phyloP scores from a whole-genome alignment of 306 rosid genomes.

The Cucurbita pepo region DNA sequence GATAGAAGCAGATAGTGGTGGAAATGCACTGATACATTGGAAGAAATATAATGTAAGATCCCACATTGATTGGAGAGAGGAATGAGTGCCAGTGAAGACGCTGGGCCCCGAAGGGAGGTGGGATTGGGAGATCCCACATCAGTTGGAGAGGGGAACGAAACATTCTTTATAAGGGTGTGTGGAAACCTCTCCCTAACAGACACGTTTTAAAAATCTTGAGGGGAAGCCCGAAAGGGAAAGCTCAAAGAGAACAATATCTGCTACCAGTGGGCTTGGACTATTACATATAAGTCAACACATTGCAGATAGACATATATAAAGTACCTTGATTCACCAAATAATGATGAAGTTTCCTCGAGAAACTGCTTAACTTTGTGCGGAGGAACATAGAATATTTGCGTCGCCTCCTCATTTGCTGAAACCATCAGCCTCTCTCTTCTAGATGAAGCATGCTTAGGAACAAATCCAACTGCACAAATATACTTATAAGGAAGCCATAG shows the following conservation, averaged over 20 bases:
- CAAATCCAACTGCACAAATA: conserved; percentile 59
- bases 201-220: too few relatives aligned
- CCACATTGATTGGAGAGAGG: too few relatives aligned
- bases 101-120: too few relatives aligned
- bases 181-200: too few relatives aligned
- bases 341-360: conserved; percentile 51
- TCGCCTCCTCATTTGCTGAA: conserved; percentile 55
- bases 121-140: too few relatives aligned
- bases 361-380: conserved; percentile 84
- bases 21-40: background rate
- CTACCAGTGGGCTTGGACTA: too few relatives aligned
- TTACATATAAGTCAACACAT: background rate
- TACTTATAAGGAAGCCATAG: background rate
- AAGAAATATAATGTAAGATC: too few relatives aligned
- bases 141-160: too few relatives aligned
- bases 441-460: conserved; percentile 55
- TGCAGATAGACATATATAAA: background rate
- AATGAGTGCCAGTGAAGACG: too few relatives aligned
- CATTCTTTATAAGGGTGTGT: too few relatives aligned
- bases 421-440: conserved; percentile 64
- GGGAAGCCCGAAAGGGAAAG: too few relatives aligned
- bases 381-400: conserved; percentile 85
- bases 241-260: too few relatives aligned
- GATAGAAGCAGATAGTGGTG: background rate
- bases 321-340: conserved; percentile 67